These are phyloP conservation scores for Ceratobasidium sp. DNA, from an alignment of 1,284 basidiomycete species.

Conservation along the genomic window DNA sequence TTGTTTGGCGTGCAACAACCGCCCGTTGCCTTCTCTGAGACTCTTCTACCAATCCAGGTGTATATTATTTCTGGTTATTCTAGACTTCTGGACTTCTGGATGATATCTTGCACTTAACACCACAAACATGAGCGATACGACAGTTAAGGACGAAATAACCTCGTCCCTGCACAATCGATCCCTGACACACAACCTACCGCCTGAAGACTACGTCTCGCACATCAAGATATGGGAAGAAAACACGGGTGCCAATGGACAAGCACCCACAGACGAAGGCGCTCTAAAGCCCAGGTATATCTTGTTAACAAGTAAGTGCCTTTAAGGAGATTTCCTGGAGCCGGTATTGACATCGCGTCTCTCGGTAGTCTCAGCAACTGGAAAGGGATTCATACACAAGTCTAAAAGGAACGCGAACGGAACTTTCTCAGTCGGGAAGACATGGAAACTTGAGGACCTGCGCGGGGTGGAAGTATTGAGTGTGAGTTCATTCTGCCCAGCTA, in stretches of 20 bases:
- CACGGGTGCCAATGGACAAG: conserved; percentile 59
- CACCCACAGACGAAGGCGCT: conserved; percentile 71
- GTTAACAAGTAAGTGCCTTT: conserved; percentile 78
- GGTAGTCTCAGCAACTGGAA: conserved; percentile 74
- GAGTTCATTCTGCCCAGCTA: conserved; percentile 55
- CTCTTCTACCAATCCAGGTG: no score
- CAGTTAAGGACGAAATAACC: conserved; percentile 27
- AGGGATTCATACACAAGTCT: conserved; percentile 92
- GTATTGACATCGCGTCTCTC: conserved; percentile 40
- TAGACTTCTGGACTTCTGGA: background rate
- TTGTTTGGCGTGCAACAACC: background rate
- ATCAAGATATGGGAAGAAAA: conserved; percentile 87
- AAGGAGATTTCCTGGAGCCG: conserved; percentile 18
- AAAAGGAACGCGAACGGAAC: conserved; percentile 95
- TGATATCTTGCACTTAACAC: background rate
- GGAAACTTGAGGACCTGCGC: conserved; percentile 87
- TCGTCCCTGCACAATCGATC: conserved; percentile 32
- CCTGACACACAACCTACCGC: conserved; percentile 32
- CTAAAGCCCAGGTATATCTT: conserved; percentile 89
- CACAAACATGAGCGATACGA: conserved; percentile 38
- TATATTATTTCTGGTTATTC: conserved; percentile 9
- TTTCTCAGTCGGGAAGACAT: conserved; percentile 98
- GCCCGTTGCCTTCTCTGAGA: no score
- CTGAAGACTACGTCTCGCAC: conserved; percentile 84
- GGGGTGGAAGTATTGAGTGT: conserved; percentile 83